phyloP scores from a whole-genome alignment of 2,329 filamentous ascomycete genomes.

The Phoma sp. region DNA sequence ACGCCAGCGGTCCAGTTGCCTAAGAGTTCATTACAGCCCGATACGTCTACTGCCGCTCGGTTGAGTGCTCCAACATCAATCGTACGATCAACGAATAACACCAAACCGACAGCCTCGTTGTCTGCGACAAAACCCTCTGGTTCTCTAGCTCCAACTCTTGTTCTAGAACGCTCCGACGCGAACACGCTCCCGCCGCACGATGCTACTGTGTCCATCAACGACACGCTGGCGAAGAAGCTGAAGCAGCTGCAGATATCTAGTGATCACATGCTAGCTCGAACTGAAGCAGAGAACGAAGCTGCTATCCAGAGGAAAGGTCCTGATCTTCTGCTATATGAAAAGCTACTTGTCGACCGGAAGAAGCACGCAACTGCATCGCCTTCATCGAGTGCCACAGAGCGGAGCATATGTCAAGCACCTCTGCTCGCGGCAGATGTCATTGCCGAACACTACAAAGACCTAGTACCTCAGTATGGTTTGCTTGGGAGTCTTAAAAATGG shows the following conservation, averaged over 20 bases:
- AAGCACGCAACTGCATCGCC: neutral
- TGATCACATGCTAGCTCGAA: neutral
- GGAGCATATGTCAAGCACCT: constrained; percentile 19
- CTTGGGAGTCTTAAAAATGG: constrained; percentile 3
- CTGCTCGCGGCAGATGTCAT: constrained; percentile 8
- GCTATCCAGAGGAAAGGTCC: neutral
- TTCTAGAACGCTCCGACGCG: no score
- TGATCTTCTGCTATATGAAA: neutral
- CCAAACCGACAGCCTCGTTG: no score
- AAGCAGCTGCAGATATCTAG: neutral
- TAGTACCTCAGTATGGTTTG: constrained; percentile 24
- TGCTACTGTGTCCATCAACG: neutral
- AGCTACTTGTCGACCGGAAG: neutral
- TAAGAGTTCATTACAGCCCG: no score
- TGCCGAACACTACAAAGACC: constrained; percentile 9
- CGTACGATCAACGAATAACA: no score
- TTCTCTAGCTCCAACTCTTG: no score
- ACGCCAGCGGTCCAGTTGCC: no score
- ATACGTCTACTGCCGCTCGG: no score
- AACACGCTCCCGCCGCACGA: no score
- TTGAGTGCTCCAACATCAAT: no score
- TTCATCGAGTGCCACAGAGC: neutral
- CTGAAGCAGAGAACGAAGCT: neutral
- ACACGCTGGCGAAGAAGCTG: neutral
- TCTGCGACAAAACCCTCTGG: no score